phyloP scores from a whole-genome alignment of 495 filamentous ascomycete species.

The Amorphotheca resinae region DNA sequence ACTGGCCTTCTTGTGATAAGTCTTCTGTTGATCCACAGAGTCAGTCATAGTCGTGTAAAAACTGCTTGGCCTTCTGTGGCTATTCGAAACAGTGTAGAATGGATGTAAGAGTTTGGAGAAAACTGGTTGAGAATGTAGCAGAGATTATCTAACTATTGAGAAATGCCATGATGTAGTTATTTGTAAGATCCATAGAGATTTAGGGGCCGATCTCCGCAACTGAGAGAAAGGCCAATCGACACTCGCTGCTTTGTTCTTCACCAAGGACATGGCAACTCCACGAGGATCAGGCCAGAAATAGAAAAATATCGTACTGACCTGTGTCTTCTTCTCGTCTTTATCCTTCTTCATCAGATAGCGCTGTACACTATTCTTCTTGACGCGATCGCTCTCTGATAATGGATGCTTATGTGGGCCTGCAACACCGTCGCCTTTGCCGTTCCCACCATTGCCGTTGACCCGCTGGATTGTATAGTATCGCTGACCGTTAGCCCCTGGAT shows the following conservation, averaged over 20 bases:
- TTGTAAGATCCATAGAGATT: neutral
- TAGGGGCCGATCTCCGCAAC: neutral
- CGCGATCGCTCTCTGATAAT: slow-evolving; percentile 65
- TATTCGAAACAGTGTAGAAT: neutral
- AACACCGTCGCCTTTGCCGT: slow-evolving; percentile 58
- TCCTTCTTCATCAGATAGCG: slow-evolving; percentile 52
- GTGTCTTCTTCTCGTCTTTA: slow-evolving; percentile 52
- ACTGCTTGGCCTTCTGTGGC: slow-evolving; percentile 3
- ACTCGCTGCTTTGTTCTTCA: neutral
- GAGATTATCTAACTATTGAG: neutral
- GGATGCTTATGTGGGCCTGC: slow-evolving; percentile 60
- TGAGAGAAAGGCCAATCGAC: neutral
- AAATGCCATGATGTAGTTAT: neutral
- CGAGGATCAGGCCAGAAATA: neutral
- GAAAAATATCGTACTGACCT: slow-evolving; percentile 39
- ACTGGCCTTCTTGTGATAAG: slow-evolving; percentile 73
- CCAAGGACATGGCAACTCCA: neutral
- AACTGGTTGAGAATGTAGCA: neutral
- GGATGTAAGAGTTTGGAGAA: neutral
- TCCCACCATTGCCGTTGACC: slow-evolving; percentile 65
- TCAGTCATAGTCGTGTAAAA: slow-evolving; percentile 13
- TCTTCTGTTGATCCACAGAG: slow-evolving; percentile 41
- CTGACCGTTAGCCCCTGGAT: slow-evolving; percentile 35
- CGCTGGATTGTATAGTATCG: slow-evolving; percentile 63
- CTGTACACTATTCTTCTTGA: slow-evolving; percentile 75